Evolutionary conservation across 179 eudicot genomes (phyloP), one percentile per base, ranked within the genome.

Genomic region (Spinacia oleracea): DNA sequence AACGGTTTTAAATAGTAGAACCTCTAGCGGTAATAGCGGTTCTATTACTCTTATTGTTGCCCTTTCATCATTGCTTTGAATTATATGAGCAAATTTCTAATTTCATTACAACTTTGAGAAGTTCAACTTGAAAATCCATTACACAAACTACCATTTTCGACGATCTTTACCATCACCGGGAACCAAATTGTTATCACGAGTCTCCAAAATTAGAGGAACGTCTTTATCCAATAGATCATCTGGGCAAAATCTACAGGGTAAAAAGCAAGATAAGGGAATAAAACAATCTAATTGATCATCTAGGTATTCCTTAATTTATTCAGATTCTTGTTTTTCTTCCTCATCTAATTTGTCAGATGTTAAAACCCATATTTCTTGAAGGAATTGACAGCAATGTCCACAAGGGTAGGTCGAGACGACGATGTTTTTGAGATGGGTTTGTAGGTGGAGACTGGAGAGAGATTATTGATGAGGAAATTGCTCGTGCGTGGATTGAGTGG

Each of bases 351-450:
- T 56, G 1, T 43, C 58, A 21, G 70, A 50, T 9, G 67, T 71
- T 3, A 72, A 43, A 4, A 86, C 65, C 0, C 97, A 84, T 59
- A 93, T 81, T 50, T 95, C 98, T 69, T 95, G 97, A 8, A 93
- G 74, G 79, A 95, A 93, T 83, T 95, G 98, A 74, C 97, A 95
- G 83, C 97, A 95, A 86, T 95, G 97, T 78, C 98, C 98, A 83
- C 98, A 94, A 20, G 98, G 98, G 83, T 89, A 90, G 32, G 90
- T 90, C 56, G 97, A 91, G 56, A 94, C 92, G 73, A 93, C 96
- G 77, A 92, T 18, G 81, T 85, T 80, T 20, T 63, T 46, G 73
- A 94, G 86, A 10, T 51, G 75, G 50, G 89, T 77, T 40, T 76
- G 71, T 40, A 81, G 81, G 83, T 91, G 84, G 56, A 70, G 72